These are phyloP conservation scores for Xanthoconium separans DNA, from an alignment of 1,284 basidiomycete species.

Conservation along the genomic window DNA sequence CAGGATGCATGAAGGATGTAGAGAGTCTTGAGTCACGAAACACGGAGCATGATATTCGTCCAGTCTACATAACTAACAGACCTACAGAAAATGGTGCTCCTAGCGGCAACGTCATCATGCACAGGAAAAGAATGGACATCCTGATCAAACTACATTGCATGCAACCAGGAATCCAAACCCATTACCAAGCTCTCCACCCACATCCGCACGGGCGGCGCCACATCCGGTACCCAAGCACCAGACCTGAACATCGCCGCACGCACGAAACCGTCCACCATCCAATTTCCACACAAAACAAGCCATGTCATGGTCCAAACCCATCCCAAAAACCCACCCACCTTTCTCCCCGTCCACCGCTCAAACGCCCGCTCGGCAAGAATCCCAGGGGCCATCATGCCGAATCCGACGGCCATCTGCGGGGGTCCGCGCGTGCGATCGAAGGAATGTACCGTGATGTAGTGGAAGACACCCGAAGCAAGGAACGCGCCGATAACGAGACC, in stretches of 20 bases:
- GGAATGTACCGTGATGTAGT: not conserved
- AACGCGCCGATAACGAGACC: conserved; percentile 55
- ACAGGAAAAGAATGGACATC: no score
- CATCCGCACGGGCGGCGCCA: not conserved
- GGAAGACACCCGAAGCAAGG: conserved; percentile 18
- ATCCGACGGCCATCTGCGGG: conserved; percentile 45
- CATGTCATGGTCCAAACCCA: conserved; percentile 50
- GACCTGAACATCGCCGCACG: conserved; percentile 8
- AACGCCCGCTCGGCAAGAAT: conserved; percentile 42
- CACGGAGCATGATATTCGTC: no score
- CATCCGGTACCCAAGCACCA: not conserved
- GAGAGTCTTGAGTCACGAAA: no score
- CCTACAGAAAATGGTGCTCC: no score
- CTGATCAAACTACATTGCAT: not conserved
- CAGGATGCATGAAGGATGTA: no score
- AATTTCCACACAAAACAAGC: conserved; percentile 44
- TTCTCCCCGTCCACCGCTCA: conserved; percentile 30
- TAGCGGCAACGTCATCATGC: no score
- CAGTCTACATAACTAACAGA: no score
- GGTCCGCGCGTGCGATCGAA: conserved; percentile 44
- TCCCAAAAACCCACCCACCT: conserved; percentile 45
- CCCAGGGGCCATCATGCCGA: conserved; percentile 52
- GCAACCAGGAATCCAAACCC: conserved; percentile 11
- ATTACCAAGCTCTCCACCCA: conserved; percentile 1
- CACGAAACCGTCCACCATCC: conserved; percentile 50